These are phyloP conservation scores for Fusarium luffae DNA, from an alignment of 2,329 filamentous ascomycete genomes.

Conservation along the genomic window DNA sequence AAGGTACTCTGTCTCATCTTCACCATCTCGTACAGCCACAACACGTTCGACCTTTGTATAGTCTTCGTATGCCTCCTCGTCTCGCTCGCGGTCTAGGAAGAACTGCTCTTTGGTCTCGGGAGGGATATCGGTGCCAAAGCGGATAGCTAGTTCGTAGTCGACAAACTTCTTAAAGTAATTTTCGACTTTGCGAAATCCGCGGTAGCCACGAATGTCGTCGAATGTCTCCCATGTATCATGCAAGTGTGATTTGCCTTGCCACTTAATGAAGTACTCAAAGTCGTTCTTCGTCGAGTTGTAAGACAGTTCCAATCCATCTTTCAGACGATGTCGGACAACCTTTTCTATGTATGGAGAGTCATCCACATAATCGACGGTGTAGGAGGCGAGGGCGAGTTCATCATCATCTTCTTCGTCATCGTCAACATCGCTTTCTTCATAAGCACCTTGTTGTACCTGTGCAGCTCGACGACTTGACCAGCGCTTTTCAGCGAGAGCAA, in stretches of 20 bases:
- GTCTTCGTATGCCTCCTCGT: constrained; percentile 87
- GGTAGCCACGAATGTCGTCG: constrained; percentile 77
- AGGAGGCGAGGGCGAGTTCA: constrained; percentile 71
- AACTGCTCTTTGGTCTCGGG: constrained; percentile 93
- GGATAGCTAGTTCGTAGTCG: constrained; percentile 80
- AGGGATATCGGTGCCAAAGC: constrained; percentile 78
- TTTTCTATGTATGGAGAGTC: constrained; percentile 88
- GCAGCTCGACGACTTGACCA: constrained; percentile 90
- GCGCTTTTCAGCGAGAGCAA: constrained; percentile 81
- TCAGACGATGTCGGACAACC: constrained; percentile 86
- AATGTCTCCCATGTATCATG: constrained; percentile 95
- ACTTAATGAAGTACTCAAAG: constrained; percentile 95
- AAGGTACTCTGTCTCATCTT: constrained; percentile 86
- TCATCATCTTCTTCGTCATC: constrained; percentile 74
- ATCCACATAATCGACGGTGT: constrained; percentile 76
- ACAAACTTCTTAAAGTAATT: constrained; percentile 93
- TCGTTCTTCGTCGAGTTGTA: constrained; percentile 74
- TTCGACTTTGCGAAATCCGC: constrained; percentile 88
- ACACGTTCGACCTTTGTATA: constrained; percentile 94
- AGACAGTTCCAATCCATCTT: constrained; percentile 71
- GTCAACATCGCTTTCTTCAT: constrained; percentile 75
- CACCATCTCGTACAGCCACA: constrained; percentile 83
- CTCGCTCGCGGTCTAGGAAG: constrained; percentile 92
- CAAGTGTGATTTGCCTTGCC: constrained; percentile 94
- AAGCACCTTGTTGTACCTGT: constrained; percentile 71